Base-by-base conservation (phyloP, 306 rosid species). In the Rosa multiflora region DNA sequence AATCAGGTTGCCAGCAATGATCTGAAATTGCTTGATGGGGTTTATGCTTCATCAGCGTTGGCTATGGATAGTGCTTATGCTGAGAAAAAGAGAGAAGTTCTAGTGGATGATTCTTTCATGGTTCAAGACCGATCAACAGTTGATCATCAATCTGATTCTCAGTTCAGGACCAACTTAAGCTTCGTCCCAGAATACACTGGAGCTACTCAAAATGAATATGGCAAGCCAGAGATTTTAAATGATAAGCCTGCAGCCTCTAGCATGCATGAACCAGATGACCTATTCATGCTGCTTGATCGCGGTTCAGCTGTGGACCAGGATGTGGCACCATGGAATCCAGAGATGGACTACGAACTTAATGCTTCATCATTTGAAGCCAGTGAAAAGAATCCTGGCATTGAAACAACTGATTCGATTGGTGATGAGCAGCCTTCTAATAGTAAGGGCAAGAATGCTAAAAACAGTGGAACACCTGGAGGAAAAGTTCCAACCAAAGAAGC, bases 251-350 rank as follows among this genome's bases (percentile, higher is more conserved):
- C 81, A 77, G 70, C 78, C 20, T 72, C 70, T 35, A 78, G 67
- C 55, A 66, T 83, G 48, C 89, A 81, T 39, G 98, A 93, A 80
- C 98, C 99, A 2, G 94, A 93, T 75, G 99, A 95, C 86, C 96
- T 95, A 81, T 90, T 80, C 88, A 93, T 96, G 97, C 77, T 91
- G 89, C 98, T 96, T 75, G 99, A 91, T 21, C 97, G 99, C 51
- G 90, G 86, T 79, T 85, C 92, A 40, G 80, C 89, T 11, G 78
- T 78, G 67, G 90, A 88, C 78, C 94, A 80, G 71, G 80, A 69
- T 63, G 81, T 81, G 55, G 71, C 88, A 67, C 82, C 96, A 35
- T 96, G 93, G 99, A 87, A 89, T 77, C 86, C 91, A 39, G 98
- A 96, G 83, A 96, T 93, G 94, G 98, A 93, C 84, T 90, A 84